Evolutionary conservation across 371 early-diverging fungal species (phyloP), one percentile per base, ranked within the genome.

Genomic region (Syncephalastrum racemosum): DNA sequence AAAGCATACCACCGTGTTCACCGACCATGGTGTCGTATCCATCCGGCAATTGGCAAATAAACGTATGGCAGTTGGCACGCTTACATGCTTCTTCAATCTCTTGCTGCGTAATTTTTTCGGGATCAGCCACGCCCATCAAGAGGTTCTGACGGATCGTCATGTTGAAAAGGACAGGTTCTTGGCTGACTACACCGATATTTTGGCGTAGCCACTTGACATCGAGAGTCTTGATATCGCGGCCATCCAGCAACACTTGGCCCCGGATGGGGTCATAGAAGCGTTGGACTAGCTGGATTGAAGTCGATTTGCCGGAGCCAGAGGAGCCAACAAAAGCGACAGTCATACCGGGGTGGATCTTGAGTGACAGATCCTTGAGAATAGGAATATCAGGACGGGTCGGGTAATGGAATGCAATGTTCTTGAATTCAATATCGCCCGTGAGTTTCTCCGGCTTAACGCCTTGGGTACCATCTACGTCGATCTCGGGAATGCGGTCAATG

Each of bases 301-400:
- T 96, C 14, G 93, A 92, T 67, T 94, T 94, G 44, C 97, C 96
- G 31, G 87, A 86, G 15, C 98, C 97, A 31, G 92, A 91, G 40
- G 82, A 80, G 41, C 91, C 92, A 15, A 90, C 92, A 48, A 92
- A 74, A 3, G 90, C 93, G 12, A 89, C 83, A 16, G 87, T 90
- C 59, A 84, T 75, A 24, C 92, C 93, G 4, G 96, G 83, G 42
- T 77, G 61, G 43, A 92, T 77, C 4, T 64, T 77, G 20, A 93
- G 66, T 53, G 67, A 78, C 44, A 91, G 63, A 18, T 72, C 67
- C 42, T 85, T 73, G 24, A 93, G 70, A 25, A 89, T 84, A 3
- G 71, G 83, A n/a, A 87, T 80, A 50, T 91, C 84, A 4, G 86
- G 83, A 45, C 92, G 86, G 18, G 87, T 79, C 16, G 93, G 91